Conservation (phyloP, 1,139 yeast genomes). For the Suhomyces choctaworum region DNA sequence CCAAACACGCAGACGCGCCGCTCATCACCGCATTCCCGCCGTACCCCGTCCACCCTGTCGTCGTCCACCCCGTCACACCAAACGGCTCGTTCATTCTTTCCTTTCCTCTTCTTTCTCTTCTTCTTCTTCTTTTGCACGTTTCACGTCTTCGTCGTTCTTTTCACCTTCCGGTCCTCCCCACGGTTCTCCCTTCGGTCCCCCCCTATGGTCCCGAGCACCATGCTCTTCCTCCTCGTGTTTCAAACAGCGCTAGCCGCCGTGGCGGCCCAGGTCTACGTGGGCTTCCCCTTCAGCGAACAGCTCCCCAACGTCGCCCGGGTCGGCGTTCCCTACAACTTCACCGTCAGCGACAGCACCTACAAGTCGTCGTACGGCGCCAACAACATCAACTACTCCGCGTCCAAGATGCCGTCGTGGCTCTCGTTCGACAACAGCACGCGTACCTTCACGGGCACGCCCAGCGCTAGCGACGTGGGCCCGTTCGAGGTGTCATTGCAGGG, state of each 20-base stretch:
- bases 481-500: constrained; percentile 59
- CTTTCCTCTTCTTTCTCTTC: background rate
- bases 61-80: too few species aligned
- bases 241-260: constrained; percentile 14
- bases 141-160: background rate
- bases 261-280: constrained; percentile 45
- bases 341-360: constrained; percentile 72
- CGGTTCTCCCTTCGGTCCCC: constrained; percentile 1
- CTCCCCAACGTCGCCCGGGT: constrained; percentile 84
- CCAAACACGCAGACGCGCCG: too few species aligned
- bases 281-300: constrained; percentile 82
- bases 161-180: background rate
- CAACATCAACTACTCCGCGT: constrained; percentile 53
- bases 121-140: background rate
- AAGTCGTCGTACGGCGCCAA: constrained; percentile 45
- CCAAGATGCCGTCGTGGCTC: constrained; percentile 75
- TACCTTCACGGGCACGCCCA: constrained; percentile 72
- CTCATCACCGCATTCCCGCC: too few species aligned
- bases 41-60: too few species aligned
- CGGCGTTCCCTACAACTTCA: constrained; percentile 61
- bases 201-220: constrained; percentile 3
- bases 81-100: background rate
- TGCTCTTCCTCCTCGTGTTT: constrained; percentile 15
- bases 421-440: constrained; percentile 61
- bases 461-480: constrained; percentile 41